Percentiles rank a stretch among this genome's conserved stretches.
Evolutionary conservation across 208 protist genomes (phyloP).

Genomic region (Wallacemonas sp.): DNA sequence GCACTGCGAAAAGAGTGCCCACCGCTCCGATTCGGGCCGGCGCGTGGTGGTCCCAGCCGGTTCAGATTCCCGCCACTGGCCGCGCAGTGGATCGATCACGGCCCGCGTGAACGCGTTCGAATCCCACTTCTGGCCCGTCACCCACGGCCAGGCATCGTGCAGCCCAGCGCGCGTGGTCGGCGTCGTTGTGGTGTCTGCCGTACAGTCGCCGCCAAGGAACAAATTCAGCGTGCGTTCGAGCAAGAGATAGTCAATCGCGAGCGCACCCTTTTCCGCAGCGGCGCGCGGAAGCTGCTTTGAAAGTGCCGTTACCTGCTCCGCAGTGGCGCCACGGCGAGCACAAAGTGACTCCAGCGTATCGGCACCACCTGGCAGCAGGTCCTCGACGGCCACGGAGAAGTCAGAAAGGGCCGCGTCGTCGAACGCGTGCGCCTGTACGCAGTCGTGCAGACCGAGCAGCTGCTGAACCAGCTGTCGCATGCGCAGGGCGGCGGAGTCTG

Average conservation of each 20-base stretch:
- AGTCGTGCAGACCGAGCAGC: neutral
- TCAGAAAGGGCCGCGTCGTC: neutral
- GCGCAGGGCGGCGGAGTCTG: neutral
- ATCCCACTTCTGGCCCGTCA: neutral
- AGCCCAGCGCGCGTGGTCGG: neutral
- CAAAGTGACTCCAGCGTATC: constrained; percentile 1
- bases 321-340: neutral
- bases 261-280: neutral
- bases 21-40: neutral
- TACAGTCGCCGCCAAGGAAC: no score
- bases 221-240: no score
- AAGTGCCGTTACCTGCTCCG: neutral
- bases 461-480: neutral
- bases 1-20: constrained; percentile 24
- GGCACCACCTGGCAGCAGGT: constrained; percentile 1
- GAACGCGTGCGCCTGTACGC: neutral
- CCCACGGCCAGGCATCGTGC: neutral
- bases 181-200: neutral
- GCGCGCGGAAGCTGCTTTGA: neutral
- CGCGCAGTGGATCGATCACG: constrained; percentile 5
- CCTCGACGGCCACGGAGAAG: neutral
- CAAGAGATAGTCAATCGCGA: neutral
- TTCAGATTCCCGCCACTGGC: constrained; percentile 2
- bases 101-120: neutral
- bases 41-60: constrained; percentile 6